These are phyloP conservation scores for Chaetomium sp. DNA, from an alignment of 2,329 filamentous ascomycete genomes.

Conservation along the genomic window DNA sequence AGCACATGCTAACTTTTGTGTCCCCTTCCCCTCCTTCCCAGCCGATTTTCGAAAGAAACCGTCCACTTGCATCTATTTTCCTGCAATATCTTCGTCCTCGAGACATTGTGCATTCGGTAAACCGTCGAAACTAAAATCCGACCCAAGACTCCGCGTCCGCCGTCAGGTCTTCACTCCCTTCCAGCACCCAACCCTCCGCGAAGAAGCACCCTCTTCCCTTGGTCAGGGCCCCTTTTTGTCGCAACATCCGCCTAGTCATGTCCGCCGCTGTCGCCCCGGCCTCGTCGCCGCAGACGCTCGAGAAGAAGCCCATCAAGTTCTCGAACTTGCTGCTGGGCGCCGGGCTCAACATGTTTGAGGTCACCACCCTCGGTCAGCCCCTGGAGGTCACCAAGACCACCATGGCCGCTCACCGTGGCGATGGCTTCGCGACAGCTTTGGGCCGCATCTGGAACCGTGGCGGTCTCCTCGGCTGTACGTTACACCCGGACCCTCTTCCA, in stretches of 20 bases:
- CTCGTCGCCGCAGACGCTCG: constrained; percentile 51
- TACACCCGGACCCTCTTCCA: constrained; percentile 1
- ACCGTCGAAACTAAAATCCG: neutral
- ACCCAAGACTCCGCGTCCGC: constrained; percentile 2
- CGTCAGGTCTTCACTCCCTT: constrained; percentile 14
- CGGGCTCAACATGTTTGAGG: constrained; percentile 93
- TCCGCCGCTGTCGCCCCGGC: constrained; percentile 50
- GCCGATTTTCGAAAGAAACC: neutral
- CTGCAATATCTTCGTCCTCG: constrained; percentile 2
- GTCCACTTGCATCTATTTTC: constrained; percentile 4
- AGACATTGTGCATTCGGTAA: constrained; percentile 1
- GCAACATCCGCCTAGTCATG: constrained; percentile 52
- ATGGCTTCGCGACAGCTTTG: constrained; percentile 77
- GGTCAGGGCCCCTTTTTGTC: constrained; percentile 78
- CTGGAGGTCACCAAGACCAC: constrained; percentile 99
- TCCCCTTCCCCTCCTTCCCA: neutral
- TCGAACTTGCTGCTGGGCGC: constrained; percentile 94
- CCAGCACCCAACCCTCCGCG: constrained; percentile 39
- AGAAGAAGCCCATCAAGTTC: constrained; percentile 99
- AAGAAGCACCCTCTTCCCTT: constrained; percentile 92
- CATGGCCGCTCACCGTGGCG: constrained; percentile 93
- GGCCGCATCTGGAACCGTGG: constrained; percentile 87
- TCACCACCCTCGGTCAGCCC: constrained; percentile 64
- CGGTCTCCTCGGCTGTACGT: constrained; percentile 88
- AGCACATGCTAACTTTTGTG: constrained; percentile 17